These are phyloP conservation scores for Boletus vinaceobasis DNA, from an alignment of 768 basidiomycete species.

Conservation along the genomic window DNA sequence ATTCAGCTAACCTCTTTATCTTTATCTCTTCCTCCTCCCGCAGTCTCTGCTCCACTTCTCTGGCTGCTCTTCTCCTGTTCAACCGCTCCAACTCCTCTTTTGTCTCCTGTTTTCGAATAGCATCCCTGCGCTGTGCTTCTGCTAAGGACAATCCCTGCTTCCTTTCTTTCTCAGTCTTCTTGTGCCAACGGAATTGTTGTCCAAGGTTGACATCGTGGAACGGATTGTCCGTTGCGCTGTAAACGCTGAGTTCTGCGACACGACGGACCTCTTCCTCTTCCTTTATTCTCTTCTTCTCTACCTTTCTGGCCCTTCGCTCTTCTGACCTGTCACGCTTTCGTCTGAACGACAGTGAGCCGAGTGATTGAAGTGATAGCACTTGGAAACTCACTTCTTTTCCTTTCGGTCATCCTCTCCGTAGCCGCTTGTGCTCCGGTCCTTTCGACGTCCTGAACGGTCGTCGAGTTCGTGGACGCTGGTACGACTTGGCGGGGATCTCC, in stretches of 20 bases:
- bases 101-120: constrained; percentile 79
- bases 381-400: constrained; percentile 45
- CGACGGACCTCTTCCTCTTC: constrained; percentile 90
- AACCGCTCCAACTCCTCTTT: constrained; percentile 93
- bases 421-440: constrained; percentile 19
- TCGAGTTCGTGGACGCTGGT: constrained; percentile 30
- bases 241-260: constrained; percentile 92
- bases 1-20: constrained; percentile 87
- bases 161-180: constrained; percentile 94
- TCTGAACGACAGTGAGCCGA: constrained; percentile 37
- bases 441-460: constrained; percentile 28
- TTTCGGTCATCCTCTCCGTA: constrained; percentile 33
- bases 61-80: constrained; percentile 85
- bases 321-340: constrained; percentile 86
- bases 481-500: constrained; percentile 31
- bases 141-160: constrained; percentile 78
- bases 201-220: constrained; percentile 97
- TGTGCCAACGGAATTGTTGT: constrained; percentile 98
- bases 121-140: constrained; percentile 79
- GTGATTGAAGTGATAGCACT: neutral
- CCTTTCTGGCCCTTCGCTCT: constrained; percentile 79
- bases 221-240: constrained; percentile 95
- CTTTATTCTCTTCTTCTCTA: constrained; percentile 77
- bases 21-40: constrained; percentile 91
- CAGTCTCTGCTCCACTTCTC: constrained; percentile 84